These are phyloP conservation scores for Butyriboletus appendiculatus DNA, from an alignment of 1,284 basidiomycete genomes.

Conservation along the genomic window DNA sequence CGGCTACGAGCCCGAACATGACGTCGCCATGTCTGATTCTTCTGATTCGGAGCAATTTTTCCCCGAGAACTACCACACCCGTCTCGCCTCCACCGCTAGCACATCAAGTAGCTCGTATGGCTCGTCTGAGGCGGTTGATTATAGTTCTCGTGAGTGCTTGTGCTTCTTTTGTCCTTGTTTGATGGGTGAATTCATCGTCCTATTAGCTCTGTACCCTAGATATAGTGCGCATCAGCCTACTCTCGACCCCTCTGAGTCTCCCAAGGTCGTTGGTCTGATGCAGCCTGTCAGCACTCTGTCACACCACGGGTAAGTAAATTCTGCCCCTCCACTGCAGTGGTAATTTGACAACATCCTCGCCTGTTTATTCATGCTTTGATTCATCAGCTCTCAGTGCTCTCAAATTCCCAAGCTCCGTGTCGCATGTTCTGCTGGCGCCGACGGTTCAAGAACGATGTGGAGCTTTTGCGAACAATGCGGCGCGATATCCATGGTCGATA, in stretches of 20 bases:
- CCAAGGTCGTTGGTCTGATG: constrained; percentile 57
- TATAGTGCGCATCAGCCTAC: constrained; percentile 63
- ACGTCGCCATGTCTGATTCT: constrained; percentile 66
- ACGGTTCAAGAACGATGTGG: constrained; percentile 78
- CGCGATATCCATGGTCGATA: constrained; percentile 83
- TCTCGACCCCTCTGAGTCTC: constrained; percentile 45
- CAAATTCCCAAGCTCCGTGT: constrained; percentile 78
- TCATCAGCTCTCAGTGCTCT: constrained; percentile 59
- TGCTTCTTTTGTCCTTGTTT: not conserved
- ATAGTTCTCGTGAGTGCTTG: constrained; percentile 38
- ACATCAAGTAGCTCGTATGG: constrained; percentile 48
- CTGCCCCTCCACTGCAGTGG: not conserved
- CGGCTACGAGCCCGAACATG: constrained; percentile 56
- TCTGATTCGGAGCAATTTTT: constrained; percentile 56
- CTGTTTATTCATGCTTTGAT: constrained; percentile 9
- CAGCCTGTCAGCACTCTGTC: constrained; percentile 64
- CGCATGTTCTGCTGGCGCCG: constrained; percentile 59
- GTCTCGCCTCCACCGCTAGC: constrained; percentile 66
- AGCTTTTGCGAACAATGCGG: constrained; percentile 84
- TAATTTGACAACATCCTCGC: constrained; percentile 13
- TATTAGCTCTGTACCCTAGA: constrained; percentile 56
- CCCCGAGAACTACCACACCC: constrained; percentile 57
- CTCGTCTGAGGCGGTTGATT: constrained; percentile 40
- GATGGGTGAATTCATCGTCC: not conserved
- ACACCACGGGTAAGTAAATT: constrained; percentile 68